phyloP scores from a whole-genome alignment of 73 alveolate genomes.

The Paramecium biaurelia region DNA sequence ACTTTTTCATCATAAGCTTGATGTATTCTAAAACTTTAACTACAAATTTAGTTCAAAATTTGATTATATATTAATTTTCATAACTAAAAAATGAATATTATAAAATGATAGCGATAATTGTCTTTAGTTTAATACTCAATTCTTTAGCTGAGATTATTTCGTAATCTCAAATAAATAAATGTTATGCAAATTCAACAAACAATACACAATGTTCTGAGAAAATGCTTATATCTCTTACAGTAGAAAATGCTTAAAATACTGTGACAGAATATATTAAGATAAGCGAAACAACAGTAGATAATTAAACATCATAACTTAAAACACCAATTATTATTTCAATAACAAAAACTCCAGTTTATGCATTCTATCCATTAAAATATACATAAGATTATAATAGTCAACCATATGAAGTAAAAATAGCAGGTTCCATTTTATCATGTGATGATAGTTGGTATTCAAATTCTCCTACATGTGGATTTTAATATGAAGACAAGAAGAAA shows the following conservation, averaged over 20 bases:
- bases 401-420: background rate
- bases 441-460: conserved; percentile 15
- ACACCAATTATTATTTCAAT: conserved; percentile 5
- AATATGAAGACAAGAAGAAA: background rate
- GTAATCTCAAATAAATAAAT: background rate
- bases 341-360: conserved; percentile 43
- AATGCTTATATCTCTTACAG: conserved; percentile 8
- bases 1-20: no score
- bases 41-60: background rate
- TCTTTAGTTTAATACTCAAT: background rate
- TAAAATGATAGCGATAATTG: background rate
- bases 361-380: conserved; percentile 27
- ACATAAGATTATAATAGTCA: background rate
- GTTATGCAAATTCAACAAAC: conserved; percentile 28
- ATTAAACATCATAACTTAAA: background rate
- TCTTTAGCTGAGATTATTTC: background rate
- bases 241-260: background rate
- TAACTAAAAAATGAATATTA: background rate
- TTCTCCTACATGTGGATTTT: conserved; percentile 43
- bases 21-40: background rate
- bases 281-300: background rate
- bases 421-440: background rate
- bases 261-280: conserved; percentile 25
- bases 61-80: background rate
- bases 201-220: background rate